These are phyloP conservation scores for Solanum bukasovii DNA, from an alignment of 257 asterid genomes.

Conservation along the genomic window DNA sequence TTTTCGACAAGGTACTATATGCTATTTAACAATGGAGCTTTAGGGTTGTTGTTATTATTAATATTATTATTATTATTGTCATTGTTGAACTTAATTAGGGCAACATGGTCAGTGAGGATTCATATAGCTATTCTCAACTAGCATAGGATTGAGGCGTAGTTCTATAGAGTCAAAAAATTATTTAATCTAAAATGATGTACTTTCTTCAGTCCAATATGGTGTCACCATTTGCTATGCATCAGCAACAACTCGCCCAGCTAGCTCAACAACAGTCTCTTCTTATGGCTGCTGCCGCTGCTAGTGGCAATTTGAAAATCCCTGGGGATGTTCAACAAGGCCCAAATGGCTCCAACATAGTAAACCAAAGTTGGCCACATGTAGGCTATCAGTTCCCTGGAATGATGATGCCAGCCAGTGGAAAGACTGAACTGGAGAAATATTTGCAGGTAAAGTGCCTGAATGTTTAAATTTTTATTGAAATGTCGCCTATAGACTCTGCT, in stretches of 20 bases:
- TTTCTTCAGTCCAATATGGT: constrained; percentile 50
- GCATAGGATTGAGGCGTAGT: neutral
- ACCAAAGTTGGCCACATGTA: constrained; percentile 60
- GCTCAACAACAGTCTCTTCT: constrained; percentile 78
- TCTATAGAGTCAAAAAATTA: neutral
- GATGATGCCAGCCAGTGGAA: constrained; percentile 53
- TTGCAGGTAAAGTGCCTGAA: constrained; percentile 43
- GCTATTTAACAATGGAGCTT: neutral
- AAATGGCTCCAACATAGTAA: constrained; percentile 37
- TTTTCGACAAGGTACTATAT: constrained; percentile 74
- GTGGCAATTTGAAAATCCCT: constrained; percentile 37
- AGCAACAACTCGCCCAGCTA: constrained; percentile 76
- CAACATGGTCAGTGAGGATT: neutral
- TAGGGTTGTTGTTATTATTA: neutral
- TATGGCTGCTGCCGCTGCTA: constrained; percentile 33
- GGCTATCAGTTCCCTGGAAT: constrained; percentile 66
- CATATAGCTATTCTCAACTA: neutral
- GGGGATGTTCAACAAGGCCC: constrained; percentile 38
- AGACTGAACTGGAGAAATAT: constrained; percentile 36
- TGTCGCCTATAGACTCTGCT: neutral
- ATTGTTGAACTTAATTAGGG: neutral
- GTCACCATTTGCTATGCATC: constrained; percentile 64
- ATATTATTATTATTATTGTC: neutral
- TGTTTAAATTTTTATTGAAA: neutral
- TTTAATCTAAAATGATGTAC: neutral